Percentiles rank a stretch among this genome's conserved stretches.
phyloP scores from a whole-genome alignment of 106 monocot genomes.

The Cymbidium sinense region DNA sequence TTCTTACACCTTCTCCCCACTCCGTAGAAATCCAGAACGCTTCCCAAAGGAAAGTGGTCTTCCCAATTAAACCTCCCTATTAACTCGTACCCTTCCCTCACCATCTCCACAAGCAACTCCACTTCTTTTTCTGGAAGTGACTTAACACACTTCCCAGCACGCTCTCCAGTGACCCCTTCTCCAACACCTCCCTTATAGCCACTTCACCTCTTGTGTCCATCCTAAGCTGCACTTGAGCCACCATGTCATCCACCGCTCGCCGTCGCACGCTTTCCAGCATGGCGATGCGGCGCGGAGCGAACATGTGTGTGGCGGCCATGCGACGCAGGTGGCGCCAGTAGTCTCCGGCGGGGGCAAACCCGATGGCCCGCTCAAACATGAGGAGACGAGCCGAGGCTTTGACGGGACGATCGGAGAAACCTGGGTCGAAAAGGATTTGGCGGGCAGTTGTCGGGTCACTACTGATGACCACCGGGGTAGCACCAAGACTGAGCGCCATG shows the following conservation, averaged over 20 bases:
- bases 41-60: constrained; percentile 18
- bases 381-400: constrained; percentile 36
- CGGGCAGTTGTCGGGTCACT: constrained; percentile 50
- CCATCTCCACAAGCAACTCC: constrained; percentile 7
- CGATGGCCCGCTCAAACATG: constrained; percentile 35
- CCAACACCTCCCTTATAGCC: constrained; percentile 13
- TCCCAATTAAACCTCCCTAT: constrained; percentile 21
- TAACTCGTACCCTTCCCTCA: constrained; percentile 25
- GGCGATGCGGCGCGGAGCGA: constrained; percentile 14
- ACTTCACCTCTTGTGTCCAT: constrained; percentile 15
- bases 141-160: constrained; percentile 22
- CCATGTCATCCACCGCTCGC: constrained; percentile 13
- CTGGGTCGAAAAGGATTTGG: constrained; percentile 37
- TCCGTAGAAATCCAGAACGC: constrained; percentile 17
- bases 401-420: constrained; percentile 53
- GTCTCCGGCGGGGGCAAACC: constrained; percentile 33
- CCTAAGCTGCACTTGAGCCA: neutral
- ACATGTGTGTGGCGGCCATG: constrained; percentile 21
- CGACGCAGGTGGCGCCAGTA: constrained; percentile 27
- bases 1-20: constrained; percentile 17
- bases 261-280: neutral
- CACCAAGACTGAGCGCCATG: constrained; percentile 56
- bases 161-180: constrained; percentile 19
- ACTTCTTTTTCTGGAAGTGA: constrained; percentile 9
- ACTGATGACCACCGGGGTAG: constrained; percentile 36